Percentiles rank a stretch among this genome's conserved stretches.
Evolutionary conservation across 2,329 filamentous ascomycete genomes (phyloP).

Genomic region (Botrytis cinerea): DNA sequence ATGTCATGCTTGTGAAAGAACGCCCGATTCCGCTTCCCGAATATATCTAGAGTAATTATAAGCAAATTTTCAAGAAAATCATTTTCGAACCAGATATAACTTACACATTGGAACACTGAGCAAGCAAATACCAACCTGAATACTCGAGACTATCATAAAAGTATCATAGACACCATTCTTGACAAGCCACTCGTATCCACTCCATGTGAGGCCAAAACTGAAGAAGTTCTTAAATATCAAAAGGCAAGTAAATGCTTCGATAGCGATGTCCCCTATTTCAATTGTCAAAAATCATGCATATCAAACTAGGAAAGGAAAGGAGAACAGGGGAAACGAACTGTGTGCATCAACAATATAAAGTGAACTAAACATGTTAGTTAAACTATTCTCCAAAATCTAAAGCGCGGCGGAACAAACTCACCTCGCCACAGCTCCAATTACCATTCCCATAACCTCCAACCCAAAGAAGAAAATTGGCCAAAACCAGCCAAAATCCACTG

Average conservation of each 20-base stretch:
- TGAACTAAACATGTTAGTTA: conserved; percentile 20
- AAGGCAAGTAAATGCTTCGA: conserved; percentile 87
- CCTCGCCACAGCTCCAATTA: conserved; percentile 83
- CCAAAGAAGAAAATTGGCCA: conserved; percentile 77
- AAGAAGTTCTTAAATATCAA: conserved; percentile 96
- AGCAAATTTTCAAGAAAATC: not conserved
- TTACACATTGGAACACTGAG: conserved; percentile 77
- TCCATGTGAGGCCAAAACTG: conserved; percentile 81
- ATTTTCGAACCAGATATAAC: conserved; percentile 43
- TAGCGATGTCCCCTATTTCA: conserved; percentile 68
- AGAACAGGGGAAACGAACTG: conserved; percentile 54
- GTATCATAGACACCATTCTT: conserved; percentile 58
- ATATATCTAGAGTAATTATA: conserved; percentile 3
- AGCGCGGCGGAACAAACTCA: conserved; percentile 44
- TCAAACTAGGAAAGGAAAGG: no score
- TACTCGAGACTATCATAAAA: conserved; percentile 71
- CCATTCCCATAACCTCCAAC: conserved; percentile 86
- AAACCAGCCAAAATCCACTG: conserved; percentile 67
- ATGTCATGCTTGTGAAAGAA: conserved; percentile 21
- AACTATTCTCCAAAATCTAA: not conserved
- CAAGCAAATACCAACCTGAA: conserved; percentile 76
- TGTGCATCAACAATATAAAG: conserved; percentile 94
- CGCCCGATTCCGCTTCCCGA: conserved; percentile 17
- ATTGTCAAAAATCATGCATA: not conserved
- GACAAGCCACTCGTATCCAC: conserved; percentile 81